Evolutionary conservation across 2,329 filamentous ascomycete species (phyloP).

Genomic region (Phialophora expanda): DNA sequence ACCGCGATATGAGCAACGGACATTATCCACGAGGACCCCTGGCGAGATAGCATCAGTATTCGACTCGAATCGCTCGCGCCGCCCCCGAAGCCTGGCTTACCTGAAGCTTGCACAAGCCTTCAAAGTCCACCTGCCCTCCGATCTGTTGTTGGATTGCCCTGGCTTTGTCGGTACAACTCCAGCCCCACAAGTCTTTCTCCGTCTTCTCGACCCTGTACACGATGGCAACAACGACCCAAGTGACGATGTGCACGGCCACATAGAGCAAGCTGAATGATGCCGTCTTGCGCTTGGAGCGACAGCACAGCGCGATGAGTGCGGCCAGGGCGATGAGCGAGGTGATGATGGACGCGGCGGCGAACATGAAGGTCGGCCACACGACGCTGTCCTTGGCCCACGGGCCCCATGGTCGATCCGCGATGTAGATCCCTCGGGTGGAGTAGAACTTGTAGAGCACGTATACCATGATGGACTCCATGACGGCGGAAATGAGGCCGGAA

Average conservation of each 20-base stretch:
- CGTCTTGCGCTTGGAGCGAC: neutral
- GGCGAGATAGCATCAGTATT: neutral
- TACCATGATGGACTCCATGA: conserved; percentile 26
- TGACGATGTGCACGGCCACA: conserved; percentile 8
- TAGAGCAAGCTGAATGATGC: conserved; percentile 16
- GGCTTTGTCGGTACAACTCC: conserved; percentile 27
- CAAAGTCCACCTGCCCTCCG: conserved; percentile 18
- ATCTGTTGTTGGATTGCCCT: conserved; percentile 24
- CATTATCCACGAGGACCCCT: conserved; percentile 14
- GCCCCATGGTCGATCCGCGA: conserved; percentile 17
- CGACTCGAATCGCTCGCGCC: no score
- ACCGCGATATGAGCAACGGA: conserved; percentile 5
- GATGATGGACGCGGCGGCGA: conserved; percentile 16
- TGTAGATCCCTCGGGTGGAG: conserved; percentile 14
- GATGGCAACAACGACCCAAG: conserved; percentile 23
- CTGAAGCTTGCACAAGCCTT: conserved; percentile 23
- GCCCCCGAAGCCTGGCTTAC: conserved; percentile 1
- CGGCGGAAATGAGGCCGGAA: conserved; percentile 7
- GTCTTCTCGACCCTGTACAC: conserved; percentile 24
- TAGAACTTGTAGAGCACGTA: conserved; percentile 28
- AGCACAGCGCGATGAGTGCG: conserved; percentile 12
- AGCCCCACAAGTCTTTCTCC: conserved; percentile 28
- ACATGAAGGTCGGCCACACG: conserved; percentile 29
- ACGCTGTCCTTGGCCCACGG: conserved; percentile 22
- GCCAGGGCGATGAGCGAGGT: conserved; percentile 18